Conservation (phyloP, 768 basidiomycete species). For the Rhodosporidiobolus odoratus region DNA sequence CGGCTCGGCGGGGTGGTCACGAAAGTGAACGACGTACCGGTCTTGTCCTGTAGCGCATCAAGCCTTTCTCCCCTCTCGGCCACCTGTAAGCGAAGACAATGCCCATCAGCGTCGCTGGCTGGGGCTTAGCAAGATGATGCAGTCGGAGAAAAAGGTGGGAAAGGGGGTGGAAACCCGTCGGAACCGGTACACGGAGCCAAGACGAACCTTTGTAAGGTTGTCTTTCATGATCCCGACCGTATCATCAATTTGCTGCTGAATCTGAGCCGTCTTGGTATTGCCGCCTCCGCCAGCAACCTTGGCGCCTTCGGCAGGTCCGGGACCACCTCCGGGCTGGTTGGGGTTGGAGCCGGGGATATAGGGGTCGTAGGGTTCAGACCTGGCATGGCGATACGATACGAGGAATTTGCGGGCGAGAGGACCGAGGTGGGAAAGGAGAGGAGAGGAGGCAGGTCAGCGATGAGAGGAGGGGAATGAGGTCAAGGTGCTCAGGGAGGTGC, state of each 20-base stretch:
- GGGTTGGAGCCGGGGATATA: conserved; percentile 77
- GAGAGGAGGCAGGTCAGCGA: too few species aligned
- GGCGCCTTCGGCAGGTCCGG: conserved; percentile 37
- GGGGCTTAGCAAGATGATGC: too few species aligned
- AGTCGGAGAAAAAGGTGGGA: not conserved
- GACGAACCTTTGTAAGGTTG: conserved; percentile 72
- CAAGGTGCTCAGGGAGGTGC: too few species aligned
- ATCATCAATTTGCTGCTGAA: conserved; percentile 89
- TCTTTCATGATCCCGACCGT: conserved; percentile 97
- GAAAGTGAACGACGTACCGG: conserved; percentile 58
- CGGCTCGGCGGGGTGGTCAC: not conserved
- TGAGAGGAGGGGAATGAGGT: too few species aligned
- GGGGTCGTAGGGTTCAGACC: conserved; percentile 98
- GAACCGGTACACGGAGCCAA: not conserved
- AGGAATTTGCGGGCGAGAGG: too few species aligned
- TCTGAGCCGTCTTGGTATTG: conserved; percentile 83
- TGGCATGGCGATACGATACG: conserved; percentile 48
- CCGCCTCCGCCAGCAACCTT: conserved; percentile 36
- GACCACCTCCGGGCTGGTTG: conserved; percentile 52
- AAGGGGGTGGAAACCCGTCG: not conserved
- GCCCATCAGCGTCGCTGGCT: too few species aligned
- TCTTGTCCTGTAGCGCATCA: conserved; percentile 94
- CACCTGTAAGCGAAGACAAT: conserved; percentile 50
- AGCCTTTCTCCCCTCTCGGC: conserved; percentile 91
- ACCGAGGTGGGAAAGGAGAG: too few species aligned